Conservation (phyloP, 2,329 filamentous ascomycete genomes). For the Venturia nashicola region DNA sequence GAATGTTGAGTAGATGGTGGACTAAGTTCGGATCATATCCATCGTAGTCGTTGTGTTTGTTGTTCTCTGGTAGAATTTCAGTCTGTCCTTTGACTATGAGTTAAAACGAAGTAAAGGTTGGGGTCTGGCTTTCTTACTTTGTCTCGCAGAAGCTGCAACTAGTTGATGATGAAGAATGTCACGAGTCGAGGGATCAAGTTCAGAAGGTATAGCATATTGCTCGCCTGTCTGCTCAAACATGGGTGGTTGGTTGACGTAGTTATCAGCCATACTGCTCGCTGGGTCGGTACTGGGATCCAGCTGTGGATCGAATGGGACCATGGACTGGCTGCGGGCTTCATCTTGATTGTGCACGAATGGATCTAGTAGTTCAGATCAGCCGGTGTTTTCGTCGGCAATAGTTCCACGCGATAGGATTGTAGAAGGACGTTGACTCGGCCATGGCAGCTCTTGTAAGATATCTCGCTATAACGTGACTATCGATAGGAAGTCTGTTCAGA, state of each 20-base stretch:
- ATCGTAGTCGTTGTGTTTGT: conserved; percentile 8
- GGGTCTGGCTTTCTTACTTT: not conserved
- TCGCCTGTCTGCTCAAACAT: not conserved
- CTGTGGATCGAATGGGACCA: not conserved
- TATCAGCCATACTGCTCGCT: not conserved
- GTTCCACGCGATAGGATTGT: not conserved
- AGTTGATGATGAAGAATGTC: conserved; percentile 1
- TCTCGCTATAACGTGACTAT: too few species aligned
- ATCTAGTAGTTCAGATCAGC: not conserved
- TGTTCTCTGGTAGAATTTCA: conserved; percentile 3
- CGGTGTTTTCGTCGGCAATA: not conserved
- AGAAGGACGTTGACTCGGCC: too few species aligned
- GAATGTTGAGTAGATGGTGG: conserved; percentile 11
- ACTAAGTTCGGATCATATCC: conserved; percentile 9
- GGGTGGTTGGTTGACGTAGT: not conserved
- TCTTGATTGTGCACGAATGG: not conserved
- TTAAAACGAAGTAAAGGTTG: not conserved
- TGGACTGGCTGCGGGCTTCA: not conserved
- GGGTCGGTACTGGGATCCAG: not conserved
- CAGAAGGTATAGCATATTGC: not conserved
- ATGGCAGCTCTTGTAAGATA: too few species aligned
- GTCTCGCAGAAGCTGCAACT: conserved; percentile 7
- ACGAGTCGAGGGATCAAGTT: not conserved
- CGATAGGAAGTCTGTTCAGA: too few species aligned
- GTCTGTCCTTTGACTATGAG: not conserved